Conservation (phyloP, 1,139 yeast species). For the Yamadazyma pseudoaaseri region DNA sequence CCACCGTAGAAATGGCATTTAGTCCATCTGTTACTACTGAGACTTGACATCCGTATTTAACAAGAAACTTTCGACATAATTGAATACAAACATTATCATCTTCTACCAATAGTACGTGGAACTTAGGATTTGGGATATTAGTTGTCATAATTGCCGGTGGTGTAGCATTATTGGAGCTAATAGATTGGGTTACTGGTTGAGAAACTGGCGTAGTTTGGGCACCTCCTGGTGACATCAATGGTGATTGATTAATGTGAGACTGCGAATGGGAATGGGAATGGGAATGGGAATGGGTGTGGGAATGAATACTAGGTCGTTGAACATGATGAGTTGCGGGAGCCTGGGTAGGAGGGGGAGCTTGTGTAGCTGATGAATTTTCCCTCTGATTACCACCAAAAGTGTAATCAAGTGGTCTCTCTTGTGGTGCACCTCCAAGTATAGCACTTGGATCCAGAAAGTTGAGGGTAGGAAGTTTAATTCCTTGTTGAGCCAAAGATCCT, state of each 20-base stretch:
- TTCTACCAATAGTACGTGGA: constrained; percentile 78
- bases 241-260: constrained; percentile 12
- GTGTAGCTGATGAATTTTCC: constrained; percentile 6
- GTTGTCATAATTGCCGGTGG: constrained; percentile 25
- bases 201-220: constrained; percentile 5
- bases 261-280: constrained; percentile 2
- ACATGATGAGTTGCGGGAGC: not conserved
- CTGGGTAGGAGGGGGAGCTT: not conserved
- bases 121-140: constrained; percentile 41
- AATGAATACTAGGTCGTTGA: constrained; percentile 6
- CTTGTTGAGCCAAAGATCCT: constrained; percentile 51
- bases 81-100: constrained; percentile 85
- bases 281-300: constrained; percentile 5
- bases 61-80: constrained; percentile 72
- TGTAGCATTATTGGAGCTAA: not conserved
- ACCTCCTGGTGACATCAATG: constrained; percentile 10
- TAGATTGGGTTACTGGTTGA: not conserved
- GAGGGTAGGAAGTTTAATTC: constrained; percentile 65
- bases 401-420: constrained; percentile 1
- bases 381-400: not conserved
- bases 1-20: constrained; percentile 80
- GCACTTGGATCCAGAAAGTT: constrained; percentile 49
- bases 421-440: not conserved
- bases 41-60: constrained; percentile 88
- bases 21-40: constrained; percentile 92